Conservation (phyloP, 345 rosid genomes). For the Populus euphratica region DNA sequence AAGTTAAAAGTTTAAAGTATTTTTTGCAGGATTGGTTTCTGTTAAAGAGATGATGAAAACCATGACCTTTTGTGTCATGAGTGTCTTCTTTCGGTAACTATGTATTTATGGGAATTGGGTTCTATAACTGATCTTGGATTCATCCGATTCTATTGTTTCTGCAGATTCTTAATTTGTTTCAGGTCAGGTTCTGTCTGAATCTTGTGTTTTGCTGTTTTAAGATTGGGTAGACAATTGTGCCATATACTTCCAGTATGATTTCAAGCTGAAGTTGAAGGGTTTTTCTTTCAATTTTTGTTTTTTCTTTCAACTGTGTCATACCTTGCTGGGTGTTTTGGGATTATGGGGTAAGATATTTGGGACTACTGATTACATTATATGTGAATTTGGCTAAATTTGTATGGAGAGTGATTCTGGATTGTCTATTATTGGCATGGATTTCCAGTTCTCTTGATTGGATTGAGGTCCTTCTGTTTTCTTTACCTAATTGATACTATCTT, state of each 20-base stretch:
- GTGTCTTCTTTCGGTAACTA: constrained; percentile 19
- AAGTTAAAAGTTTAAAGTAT: neutral
- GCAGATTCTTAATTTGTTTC: constrained; percentile 34
- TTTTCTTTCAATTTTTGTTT: neutral
- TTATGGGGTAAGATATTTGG: neutral
- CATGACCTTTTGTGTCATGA: constrained; percentile 10
- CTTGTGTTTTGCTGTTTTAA: neutral
- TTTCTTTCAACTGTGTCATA: too few species aligned
- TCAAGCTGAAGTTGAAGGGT: neutral
- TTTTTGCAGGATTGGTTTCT: constrained; percentile 26
- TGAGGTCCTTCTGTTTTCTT: constrained; percentile 7
- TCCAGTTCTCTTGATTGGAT: constrained; percentile 10
- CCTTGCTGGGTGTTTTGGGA: neutral
- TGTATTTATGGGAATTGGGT: constrained; percentile 28
- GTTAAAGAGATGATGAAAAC: constrained; percentile 17
- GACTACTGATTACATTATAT: neutral
- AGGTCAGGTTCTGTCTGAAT: constrained; percentile 22
- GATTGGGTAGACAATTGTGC: neutral
- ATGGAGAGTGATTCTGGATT: constrained; percentile 3
- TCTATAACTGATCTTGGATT: constrained; percentile 37
- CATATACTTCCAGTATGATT: constrained; percentile 9
- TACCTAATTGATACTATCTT: constrained; percentile 1
- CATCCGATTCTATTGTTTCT: constrained; percentile 36
- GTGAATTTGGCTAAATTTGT: constrained; percentile 3
- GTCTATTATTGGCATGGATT: neutral